Percentiles rank a stretch among this genome's conserved stretches.
Evolutionary conservation across 2,329 filamentous ascomycete species (phyloP).

Genomic region (Nothophoma quercina): DNA sequence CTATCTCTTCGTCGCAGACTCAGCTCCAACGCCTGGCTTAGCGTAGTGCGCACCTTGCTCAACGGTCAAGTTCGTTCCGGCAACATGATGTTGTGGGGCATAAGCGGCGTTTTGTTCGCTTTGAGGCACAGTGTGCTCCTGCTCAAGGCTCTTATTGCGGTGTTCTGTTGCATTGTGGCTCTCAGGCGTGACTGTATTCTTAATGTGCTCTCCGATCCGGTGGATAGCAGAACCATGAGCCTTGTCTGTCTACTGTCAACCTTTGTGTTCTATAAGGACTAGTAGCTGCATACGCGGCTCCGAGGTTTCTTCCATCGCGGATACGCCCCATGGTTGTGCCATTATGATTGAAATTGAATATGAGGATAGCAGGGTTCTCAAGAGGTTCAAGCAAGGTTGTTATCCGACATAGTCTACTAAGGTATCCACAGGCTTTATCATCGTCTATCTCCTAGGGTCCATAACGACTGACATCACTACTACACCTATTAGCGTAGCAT

Average conservation of each 20-base stretch:
- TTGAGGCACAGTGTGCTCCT: conserved; percentile 6
- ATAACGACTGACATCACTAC: not conserved
- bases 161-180: not conserved
- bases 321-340: conserved; percentile 14
- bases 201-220: conserved; percentile 4
- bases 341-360: not conserved
- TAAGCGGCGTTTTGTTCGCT: conserved; percentile 1
- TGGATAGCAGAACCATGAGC: conserved; percentile 4
- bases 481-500: not conserved
- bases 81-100: conserved; percentile 4
- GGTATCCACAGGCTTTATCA: no score
- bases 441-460: not conserved
- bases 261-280: no score
- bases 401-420: no score
- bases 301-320: conserved; percentile 5
- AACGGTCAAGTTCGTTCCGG: conserved; percentile 10
- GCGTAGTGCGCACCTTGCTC: conserved; percentile 2
- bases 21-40: no score
- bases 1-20: no score
- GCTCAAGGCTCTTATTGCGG: conserved; percentile 3
- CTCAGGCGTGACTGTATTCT: conserved; percentile 6
- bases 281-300: not conserved
- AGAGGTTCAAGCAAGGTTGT: no score
- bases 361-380: not conserved
- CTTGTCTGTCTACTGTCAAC: not conserved